Base-by-base conservation (phyloP, 352 stramenopile species). In the Pythium myriotylum region DNA sequence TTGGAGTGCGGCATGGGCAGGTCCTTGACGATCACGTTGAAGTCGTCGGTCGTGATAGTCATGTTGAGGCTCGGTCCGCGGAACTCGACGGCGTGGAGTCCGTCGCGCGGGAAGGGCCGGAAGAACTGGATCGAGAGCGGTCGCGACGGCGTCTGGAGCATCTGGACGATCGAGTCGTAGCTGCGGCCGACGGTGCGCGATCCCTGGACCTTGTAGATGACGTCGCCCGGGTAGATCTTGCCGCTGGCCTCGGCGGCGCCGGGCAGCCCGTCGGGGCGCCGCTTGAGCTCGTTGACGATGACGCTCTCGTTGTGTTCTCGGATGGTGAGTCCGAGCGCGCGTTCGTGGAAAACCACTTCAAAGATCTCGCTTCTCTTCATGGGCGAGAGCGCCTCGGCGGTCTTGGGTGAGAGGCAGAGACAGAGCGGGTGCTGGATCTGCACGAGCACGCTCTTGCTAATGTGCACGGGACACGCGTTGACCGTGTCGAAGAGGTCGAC, bases 161-260 rank as follows among this genome's bases (percentile, higher is more conserved):
- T 94, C 62, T 94, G 84, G 41, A 94, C 83, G 42, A 92, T 79
- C 13, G 76, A 84, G 52, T 94, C 85, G 65, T 92, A 94, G 68
- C 73, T 89, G 40, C 84, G 77, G 6, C 84, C 85, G 26, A 92
- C 77, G 1, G 85, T 91, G 37, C 85, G 70, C 14, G 82, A 74
- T 9, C 85, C 85, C 46, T 91, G 81, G 24, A 94, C 85, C 59
- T 94, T 94, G 77, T 94, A 92, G 62, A 94, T 91, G 58, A 94
- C 81, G 61, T 94, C 85, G 49, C 81, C 72, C n/a, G 77, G 45
- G 27, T 78, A 76, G 63, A 94, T 89, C 19, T 58, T 65, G 39
- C 77, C 72, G 33, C 70, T 83, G 16, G 72, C 65, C 45, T 94
- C 81, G 3, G 85, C 83, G 4, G 84, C 74, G n/a, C 79, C 73